Percentiles rank a stretch among this genome's conserved stretches.
These are phyloP conservation scores for Petunia axillaris DNA, from an alignment of 257 asterid species.

Conservation along the genomic window DNA sequence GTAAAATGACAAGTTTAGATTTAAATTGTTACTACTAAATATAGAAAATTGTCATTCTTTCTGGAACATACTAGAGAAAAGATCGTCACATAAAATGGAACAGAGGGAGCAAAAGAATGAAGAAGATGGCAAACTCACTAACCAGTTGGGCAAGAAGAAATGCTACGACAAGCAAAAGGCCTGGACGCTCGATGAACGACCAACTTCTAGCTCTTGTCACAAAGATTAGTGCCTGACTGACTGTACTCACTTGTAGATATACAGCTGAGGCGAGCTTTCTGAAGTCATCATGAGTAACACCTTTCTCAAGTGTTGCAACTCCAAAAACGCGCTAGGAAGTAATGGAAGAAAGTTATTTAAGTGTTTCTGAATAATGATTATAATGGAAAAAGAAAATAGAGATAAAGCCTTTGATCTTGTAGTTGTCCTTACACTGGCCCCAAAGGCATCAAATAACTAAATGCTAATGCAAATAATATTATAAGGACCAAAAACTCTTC, in stretches of 20 bases:
- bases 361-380: no score
- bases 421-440: conserved; percentile 1
- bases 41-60: no score
- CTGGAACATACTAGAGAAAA: no score
- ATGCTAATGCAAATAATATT: no score
- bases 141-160: conserved; percentile 81
- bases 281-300: conserved; percentile 71
- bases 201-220: conserved; percentile 89
- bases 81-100: no score
- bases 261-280: conserved; percentile 92
- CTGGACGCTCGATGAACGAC: conserved; percentile 92
- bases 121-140: conserved; percentile 23
- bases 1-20: no score
- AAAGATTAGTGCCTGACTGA: conserved; percentile 40
- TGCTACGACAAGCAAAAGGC: conserved; percentile 74
- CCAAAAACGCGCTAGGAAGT: conserved; percentile 63
- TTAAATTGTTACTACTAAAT: no score
- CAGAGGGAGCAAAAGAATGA: background rate
- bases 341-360: background rate
- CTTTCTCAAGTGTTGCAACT: conserved; percentile 85
- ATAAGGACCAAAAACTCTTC: no score
- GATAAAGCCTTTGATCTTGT: background rate
- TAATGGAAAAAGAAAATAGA: no score
- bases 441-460: no score
- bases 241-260: conserved; percentile 90